These are phyloP conservation scores for Lolium perenne DNA, from an alignment of 176 grass and related monocot genomes.

Conservation along the genomic window DNA sequence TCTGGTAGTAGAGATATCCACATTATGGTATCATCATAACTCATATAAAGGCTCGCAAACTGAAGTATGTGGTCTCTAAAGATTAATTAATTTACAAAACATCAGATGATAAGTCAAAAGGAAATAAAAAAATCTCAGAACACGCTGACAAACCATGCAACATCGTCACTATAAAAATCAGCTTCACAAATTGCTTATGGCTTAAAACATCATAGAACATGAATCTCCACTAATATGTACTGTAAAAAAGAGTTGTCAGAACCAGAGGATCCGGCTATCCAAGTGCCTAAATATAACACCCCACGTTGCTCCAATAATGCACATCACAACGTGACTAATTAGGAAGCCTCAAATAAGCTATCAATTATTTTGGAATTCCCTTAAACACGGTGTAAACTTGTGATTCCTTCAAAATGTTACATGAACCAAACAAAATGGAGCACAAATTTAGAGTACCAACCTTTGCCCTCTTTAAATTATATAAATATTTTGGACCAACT, in stretches of 20 bases:
- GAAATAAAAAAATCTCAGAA: not conserved
- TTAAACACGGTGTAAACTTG: not conserved
- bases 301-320: not conserved
- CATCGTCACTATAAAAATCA: not conserved
- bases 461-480: not conserved
- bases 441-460: not conserved
- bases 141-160: not conserved
- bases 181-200: not conserved
- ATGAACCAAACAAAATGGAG: not conserved
- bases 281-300: not conserved
- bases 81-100: not conserved
- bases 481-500: not conserved
- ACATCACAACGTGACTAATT: not conserved
- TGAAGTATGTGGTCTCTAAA: slow-evolving; percentile 1
- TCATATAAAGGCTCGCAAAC: not conserved
- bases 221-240: not conserved
- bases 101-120: slow-evolving; percentile 7
- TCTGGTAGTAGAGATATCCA: not conserved
- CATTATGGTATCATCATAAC: not conserved
- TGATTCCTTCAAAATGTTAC: not conserved
- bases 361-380: not conserved
- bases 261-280: not conserved
- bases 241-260: not conserved
- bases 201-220: not conserved
- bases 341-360: not conserved